Conservation (phyloP, 2,329 filamentous ascomycete species). For the Fusarium concolor region DNA sequence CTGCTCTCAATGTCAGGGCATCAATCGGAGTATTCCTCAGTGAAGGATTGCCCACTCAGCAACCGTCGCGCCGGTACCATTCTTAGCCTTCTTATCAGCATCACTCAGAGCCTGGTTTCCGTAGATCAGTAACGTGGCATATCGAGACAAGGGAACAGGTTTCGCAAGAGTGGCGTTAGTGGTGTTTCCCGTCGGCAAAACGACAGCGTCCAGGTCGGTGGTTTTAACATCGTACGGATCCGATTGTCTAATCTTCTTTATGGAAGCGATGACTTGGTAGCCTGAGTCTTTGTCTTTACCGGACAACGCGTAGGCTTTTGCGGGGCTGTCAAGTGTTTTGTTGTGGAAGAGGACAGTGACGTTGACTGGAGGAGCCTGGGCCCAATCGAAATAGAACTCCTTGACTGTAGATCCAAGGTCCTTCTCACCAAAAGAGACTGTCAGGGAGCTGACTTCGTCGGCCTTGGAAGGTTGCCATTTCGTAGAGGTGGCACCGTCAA, state of each 20-base stretch:
- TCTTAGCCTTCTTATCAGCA: neutral
- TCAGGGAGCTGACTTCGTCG: neutral
- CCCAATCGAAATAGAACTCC: slow-evolving; percentile 5
- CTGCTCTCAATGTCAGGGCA: too few relatives aligned
- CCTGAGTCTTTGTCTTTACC: fast-evolving
- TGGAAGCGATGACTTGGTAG: neutral
- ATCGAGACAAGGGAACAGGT: neutral
- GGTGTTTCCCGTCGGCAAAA: neutral
- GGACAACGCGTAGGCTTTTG: fast-evolving
- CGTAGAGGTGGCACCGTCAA: neutral
- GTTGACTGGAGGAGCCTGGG: neutral
- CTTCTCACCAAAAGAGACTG: neutral
- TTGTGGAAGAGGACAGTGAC: slow-evolving; percentile 2
- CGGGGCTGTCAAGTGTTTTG: neutral
- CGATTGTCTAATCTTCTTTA: neutral
- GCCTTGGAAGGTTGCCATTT: slow-evolving; percentile 12
- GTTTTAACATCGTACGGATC: neutral
- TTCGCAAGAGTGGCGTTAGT: neutral
- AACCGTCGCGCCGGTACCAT: neutral
- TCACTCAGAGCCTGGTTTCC: neutral
- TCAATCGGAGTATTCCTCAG: too few relatives aligned
- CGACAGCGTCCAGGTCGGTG: neutral
- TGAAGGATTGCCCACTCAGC: slow-evolving; percentile 1
- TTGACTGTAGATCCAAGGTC: neutral
- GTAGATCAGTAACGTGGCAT: neutral